Evolutionary conservation across 1,284 basidiomycete species (phyloP).

Genomic region (Tremellales sp.): DNA sequence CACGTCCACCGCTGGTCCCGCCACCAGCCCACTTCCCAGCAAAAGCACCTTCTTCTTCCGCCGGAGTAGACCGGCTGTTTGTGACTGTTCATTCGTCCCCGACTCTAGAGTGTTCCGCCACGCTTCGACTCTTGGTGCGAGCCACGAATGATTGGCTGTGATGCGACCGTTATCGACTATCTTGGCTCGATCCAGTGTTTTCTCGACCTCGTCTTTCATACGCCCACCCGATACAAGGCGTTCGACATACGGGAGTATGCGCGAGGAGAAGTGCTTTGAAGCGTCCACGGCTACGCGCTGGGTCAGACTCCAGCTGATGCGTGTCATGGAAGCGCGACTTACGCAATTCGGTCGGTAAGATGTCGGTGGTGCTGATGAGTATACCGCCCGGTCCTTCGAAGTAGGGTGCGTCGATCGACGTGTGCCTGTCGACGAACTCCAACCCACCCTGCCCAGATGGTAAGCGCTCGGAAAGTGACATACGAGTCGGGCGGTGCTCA

Average conservation of each 20-base stretch:
- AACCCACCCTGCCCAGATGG: constrained; percentile 62
- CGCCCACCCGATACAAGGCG: constrained; percentile 44
- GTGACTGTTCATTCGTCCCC: neutral
- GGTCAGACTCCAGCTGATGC: constrained; percentile 7
- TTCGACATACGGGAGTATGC: constrained; percentile 63
- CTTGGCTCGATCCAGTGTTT: constrained; percentile 63
- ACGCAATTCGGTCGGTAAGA: constrained; percentile 77
- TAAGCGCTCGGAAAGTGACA: neutral
- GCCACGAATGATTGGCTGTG: constrained; percentile 57
- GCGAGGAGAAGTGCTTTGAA: constrained; percentile 66
- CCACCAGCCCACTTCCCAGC: constrained; percentile 88
- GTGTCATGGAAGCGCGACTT: constrained; percentile 14
- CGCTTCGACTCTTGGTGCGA: constrained; percentile 55
- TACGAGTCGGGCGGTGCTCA: constrained; percentile 29
- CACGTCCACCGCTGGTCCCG: constrained; percentile 73
- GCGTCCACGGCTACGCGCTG: constrained; percentile 62
- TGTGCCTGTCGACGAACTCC: constrained; percentile 69
- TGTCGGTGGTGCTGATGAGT: constrained; percentile 81
- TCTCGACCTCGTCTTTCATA: constrained; percentile 35
- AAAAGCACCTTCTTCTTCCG: constrained; percentile 68
- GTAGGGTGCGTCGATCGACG: constrained; percentile 70
- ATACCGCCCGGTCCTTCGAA: constrained; percentile 57
- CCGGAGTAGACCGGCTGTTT: neutral
- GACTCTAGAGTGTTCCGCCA: constrained; percentile 33
- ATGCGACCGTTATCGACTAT: constrained; percentile 64